Evolutionary conservation across 108 stramenopile genomes (phyloP).

Genomic region (Nitzschia sp.): DNA sequence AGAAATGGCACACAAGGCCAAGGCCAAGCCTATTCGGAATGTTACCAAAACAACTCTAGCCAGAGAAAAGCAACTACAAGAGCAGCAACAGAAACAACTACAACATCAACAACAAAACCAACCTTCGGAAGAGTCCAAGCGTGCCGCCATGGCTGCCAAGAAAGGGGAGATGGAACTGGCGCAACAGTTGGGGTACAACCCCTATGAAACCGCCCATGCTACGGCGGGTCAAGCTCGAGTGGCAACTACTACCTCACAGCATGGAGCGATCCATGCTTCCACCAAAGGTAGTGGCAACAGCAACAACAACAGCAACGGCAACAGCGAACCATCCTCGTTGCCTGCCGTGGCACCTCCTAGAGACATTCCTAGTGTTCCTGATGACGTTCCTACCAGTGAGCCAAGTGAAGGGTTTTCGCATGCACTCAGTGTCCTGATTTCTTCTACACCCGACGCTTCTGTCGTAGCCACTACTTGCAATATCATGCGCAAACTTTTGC

Average conservation of each 20-base stretch:
- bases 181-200: slow-evolving; percentile 75
- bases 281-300: no score
- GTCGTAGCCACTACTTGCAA: slow-evolving; percentile 38
- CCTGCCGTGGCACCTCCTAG: slow-evolving; percentile 47
- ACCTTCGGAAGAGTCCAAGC: slow-evolving; percentile 46
- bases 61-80: slow-evolving; percentile 21
- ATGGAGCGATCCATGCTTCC: slow-evolving; percentile 50
- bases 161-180: slow-evolving; percentile 48
- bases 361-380: slow-evolving; percentile 25
- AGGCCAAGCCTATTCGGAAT: slow-evolving; percentile 46
- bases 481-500: slow-evolving; percentile 60
- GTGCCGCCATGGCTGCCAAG: slow-evolving; percentile 67
- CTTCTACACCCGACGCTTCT: slow-evolving; percentile 29
- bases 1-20: slow-evolving; percentile 64
- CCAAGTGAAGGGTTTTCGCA: slow-evolving; percentile 42
- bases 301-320: slow-evolving; percentile 23
- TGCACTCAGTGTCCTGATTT: slow-evolving; percentile 54
- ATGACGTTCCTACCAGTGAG: slow-evolving; percentile 4
- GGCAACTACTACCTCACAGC: slow-evolving; percentile 53
- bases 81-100: slow-evolving; percentile 25
- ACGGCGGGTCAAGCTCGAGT: slow-evolving; percentile 77
- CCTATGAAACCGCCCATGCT: slow-evolving; percentile 67
- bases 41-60: slow-evolving; percentile 38
- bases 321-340: slow-evolving; percentile 5
- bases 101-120: not conserved